Evolutionary conservation across 345 rosid species (phyloP).

Genomic region (Erodium maritimum): DNA sequence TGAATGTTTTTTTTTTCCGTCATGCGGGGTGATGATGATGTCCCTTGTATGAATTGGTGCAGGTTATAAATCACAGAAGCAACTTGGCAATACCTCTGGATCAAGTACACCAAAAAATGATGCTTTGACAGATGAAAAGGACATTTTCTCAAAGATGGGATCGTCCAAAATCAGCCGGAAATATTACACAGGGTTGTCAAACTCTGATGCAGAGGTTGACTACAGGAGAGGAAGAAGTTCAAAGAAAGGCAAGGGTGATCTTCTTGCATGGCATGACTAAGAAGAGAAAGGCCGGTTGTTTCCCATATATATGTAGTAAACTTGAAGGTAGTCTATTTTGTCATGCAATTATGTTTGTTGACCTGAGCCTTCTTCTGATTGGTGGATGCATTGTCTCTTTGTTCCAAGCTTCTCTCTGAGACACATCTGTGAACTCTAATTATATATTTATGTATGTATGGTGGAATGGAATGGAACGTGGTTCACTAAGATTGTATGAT

Average conservation of each 20-base stretch:
- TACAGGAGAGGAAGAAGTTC: slow-evolving; percentile 91
- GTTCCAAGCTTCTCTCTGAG: too few relatives aligned
- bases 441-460: too few relatives aligned
- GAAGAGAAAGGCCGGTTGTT: background rate
- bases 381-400: too few relatives aligned
- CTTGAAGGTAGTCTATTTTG: too few relatives aligned
- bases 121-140: slow-evolving; percentile 35
- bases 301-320: too few relatives aligned
- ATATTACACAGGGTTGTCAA: slow-evolving; percentile 51
- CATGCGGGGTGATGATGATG: background rate
- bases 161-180: slow-evolving; percentile 62
- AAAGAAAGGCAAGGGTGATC: slow-evolving; percentile 72
- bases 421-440: too few relatives aligned
- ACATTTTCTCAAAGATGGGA: slow-evolving; percentile 42
- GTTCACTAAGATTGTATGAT: too few relatives aligned
- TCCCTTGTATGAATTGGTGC: slow-evolving; percentile 12
- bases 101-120: slow-evolving; percentile 28
- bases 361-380: too few relatives aligned
- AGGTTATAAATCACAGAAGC: slow-evolving; percentile 38
- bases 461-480: too few relatives aligned
- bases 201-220: slow-evolving; percentile 95
- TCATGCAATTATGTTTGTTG: too few relatives aligned
- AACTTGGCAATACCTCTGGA: slow-evolving; percentile 26
- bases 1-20: background rate
- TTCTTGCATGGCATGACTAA: slow-evolving; percentile 36